Conservation (phyloP, 768 basidiomycete genomes). For the Polyporus arcularius region DNA sequence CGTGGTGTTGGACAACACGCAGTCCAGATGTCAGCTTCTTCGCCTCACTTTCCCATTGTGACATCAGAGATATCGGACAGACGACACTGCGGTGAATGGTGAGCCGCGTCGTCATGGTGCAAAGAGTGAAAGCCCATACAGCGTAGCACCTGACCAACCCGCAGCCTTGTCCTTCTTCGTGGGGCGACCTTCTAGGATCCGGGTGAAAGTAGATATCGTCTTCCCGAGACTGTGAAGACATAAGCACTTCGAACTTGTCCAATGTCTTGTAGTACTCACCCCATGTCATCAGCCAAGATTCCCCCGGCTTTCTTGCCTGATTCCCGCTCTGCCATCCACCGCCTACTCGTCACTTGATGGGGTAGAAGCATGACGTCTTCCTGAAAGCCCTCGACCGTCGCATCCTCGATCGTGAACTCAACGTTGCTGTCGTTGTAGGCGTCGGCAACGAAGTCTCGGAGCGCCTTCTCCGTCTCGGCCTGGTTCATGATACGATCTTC, state of each 20-base stretch:
- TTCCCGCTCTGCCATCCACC: constrained; percentile 90
- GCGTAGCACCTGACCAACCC: constrained; percentile 70
- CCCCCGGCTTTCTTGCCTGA: constrained; percentile 78
- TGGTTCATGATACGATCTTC: constrained; percentile 20
- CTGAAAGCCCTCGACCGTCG: constrained; percentile 75
- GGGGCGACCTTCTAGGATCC: constrained; percentile 82
- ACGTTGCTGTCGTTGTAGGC: constrained; percentile 35
- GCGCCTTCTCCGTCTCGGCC: constrained; percentile 26
- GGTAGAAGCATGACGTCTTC: constrained; percentile 72
- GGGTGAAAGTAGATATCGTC: constrained; percentile 87
- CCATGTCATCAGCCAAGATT: constrained; percentile 92
- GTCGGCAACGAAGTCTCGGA: constrained; percentile 32
- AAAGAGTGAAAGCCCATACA: constrained; percentile 46
- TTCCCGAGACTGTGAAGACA: constrained; percentile 64
- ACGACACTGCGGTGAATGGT: constrained; percentile 59
- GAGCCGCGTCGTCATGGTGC: not conserved
- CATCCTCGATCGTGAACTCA: constrained; percentile 62
- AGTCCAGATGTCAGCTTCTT: constrained; percentile 67
- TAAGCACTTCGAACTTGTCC: not conserved
- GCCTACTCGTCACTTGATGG: constrained; percentile 84
- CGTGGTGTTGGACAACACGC: constrained; percentile 83
- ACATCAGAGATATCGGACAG: constrained; percentile 83
- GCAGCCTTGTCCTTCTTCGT: constrained; percentile 67
- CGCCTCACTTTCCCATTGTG: constrained; percentile 91
- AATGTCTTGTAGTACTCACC: constrained; percentile 43